A percentile compares a stretch with the other conserved stretches of the same genome.
Conservation (phyloP, 73 alveolate species). For the Durusdinium trenchii region DNA sequence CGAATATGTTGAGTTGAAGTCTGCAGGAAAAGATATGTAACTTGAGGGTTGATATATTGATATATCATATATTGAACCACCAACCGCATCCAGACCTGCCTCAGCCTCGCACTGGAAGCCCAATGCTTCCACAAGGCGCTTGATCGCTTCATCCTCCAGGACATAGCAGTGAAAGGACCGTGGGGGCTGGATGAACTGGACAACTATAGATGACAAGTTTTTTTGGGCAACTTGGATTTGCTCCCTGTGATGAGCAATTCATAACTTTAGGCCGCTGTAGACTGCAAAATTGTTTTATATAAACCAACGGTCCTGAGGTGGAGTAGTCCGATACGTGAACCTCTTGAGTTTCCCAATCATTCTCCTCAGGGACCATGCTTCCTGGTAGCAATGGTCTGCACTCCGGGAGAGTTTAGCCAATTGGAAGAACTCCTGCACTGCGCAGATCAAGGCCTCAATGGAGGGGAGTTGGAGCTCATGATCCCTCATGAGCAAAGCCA, state of each 20-base stretch:
- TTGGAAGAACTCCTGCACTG: background rate
- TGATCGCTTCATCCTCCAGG: background rate
- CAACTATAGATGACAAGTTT: background rate
- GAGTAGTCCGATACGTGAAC: background rate
- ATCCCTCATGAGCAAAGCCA: background rate
- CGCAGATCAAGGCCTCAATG: background rate
- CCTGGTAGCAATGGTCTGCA: constrained; percentile 4
- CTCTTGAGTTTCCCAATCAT: background rate
- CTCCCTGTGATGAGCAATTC: background rate
- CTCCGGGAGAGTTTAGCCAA: background rate
- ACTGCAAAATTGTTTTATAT: background rate
- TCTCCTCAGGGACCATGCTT: background rate
- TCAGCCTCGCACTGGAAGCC: background rate
- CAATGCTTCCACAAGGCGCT: background rate
- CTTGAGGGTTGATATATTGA: background rate
- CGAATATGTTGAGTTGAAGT: too few species aligned
- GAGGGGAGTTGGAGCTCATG: background rate
- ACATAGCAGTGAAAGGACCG: background rate
- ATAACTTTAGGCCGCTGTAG: background rate
- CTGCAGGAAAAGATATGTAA: background rate
- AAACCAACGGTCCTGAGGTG: background rate
- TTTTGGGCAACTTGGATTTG: background rate
- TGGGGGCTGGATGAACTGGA: background rate
- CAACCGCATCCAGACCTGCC: background rate
- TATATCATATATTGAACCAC: too few species aligned